Conservation (phyloP, 768 basidiomycete genomes). For the Suillus lakei region DNA sequence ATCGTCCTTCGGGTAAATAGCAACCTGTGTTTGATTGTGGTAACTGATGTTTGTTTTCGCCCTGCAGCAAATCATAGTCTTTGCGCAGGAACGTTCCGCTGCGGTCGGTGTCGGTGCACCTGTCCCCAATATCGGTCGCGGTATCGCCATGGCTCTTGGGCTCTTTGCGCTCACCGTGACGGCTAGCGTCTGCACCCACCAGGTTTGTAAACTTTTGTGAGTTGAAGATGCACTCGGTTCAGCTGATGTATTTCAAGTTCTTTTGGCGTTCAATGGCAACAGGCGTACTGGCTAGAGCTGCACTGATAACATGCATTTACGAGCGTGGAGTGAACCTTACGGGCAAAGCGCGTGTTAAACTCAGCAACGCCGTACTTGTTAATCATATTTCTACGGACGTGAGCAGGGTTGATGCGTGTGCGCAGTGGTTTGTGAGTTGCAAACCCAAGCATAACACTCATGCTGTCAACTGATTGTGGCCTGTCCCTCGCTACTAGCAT, state of each 20-base stretch:
- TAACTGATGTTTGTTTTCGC: not conserved
- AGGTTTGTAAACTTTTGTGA: conserved; percentile 39
- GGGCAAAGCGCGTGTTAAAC: conserved; percentile 63
- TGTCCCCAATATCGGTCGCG: conserved; percentile 51
- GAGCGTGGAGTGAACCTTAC: conserved; percentile 69
- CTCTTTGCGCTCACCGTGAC: conserved; percentile 53
- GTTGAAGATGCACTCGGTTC: not conserved
- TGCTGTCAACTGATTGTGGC: not conserved
- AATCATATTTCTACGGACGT: conserved; percentile 73
- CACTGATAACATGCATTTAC: conserved; percentile 73
- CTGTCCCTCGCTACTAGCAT: conserved; percentile 35
- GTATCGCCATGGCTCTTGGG: conserved; percentile 63
- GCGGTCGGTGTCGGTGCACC: conserved; percentile 41
- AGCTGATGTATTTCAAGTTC: conserved; percentile 43
- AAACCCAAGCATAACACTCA: not conserved
- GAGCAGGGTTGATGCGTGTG: conserved; percentile 61
- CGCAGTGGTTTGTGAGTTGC: conserved; percentile 73
- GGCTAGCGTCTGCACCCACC: conserved; percentile 64
- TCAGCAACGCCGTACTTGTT: conserved; percentile 64
- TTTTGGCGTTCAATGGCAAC: conserved; percentile 74
- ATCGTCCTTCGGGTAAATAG: conserved; percentile 56
- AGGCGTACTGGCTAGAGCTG: conserved; percentile 66
- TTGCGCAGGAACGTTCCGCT: conserved; percentile 51
- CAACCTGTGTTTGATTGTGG: not conserved
- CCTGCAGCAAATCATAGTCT: conserved; percentile 60